A percentile compares a stretch with the other conserved stretches of the same genome.
Evolutionary conservation across 305 asterid species (phyloP).

Genomic region (Ruellia speciosa): DNA sequence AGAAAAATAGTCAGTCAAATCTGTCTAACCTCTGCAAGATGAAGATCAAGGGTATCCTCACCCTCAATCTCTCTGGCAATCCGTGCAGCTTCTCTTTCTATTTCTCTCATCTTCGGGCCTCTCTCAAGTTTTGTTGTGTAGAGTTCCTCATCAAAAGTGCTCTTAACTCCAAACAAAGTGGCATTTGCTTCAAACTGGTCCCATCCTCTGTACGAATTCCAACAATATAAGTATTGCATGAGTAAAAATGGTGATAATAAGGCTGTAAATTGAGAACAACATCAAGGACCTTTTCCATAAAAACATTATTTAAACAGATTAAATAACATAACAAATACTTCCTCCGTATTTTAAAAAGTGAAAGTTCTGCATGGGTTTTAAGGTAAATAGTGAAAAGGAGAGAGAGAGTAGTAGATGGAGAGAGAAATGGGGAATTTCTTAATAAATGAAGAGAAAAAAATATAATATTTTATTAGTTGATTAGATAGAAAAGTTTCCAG

Average conservation of each 20-base stretch:
- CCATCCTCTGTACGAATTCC: slow-evolving; percentile 60
- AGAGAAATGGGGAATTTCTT: too few species aligned
- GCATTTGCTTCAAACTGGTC: slow-evolving; percentile 89
- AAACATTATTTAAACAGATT: not conserved
- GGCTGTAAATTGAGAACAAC: slow-evolving; percentile 11
- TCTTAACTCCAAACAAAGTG: slow-evolving; percentile 82
- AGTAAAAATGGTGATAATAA: slow-evolving; percentile 16
- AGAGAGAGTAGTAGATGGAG: too few species aligned
- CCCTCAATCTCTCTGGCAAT: slow-evolving; percentile 94
- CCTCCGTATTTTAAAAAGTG: not conserved
- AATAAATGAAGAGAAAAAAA: too few species aligned
- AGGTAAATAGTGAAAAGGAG: too few species aligned
- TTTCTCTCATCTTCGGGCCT: slow-evolving; percentile 82
- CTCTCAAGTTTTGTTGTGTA: slow-evolving; percentile 93
- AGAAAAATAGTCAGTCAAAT: not conserved
- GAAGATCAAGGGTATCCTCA: slow-evolving; percentile 87
- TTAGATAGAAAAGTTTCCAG: too few species aligned
- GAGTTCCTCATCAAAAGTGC: slow-evolving; percentile 89
- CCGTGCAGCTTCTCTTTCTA: slow-evolving; percentile 79
- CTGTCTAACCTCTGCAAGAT: slow-evolving; percentile 78
- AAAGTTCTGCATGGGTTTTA: too few species aligned
- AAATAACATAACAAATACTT: not conserved
- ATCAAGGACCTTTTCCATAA: slow-evolving; percentile 3
- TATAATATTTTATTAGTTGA: too few species aligned
- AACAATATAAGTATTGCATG: slow-evolving; percentile 12